Conservation (phyloP, 768 basidiomycete species). For the Inosperma sp. region DNA sequence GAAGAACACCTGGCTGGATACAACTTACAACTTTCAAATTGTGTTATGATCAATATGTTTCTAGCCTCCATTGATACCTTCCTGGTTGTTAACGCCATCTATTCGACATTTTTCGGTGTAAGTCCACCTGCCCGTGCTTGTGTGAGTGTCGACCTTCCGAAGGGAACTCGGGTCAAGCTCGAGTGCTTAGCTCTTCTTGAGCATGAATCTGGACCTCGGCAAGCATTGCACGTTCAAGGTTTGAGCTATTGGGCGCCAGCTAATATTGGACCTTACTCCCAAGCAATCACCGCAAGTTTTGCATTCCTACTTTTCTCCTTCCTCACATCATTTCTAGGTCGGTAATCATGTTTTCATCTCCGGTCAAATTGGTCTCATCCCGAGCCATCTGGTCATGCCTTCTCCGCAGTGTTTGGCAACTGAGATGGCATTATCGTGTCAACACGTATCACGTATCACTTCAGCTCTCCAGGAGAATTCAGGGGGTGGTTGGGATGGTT, state of each 20-base stretch:
- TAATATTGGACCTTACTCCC: conserved; percentile 98
- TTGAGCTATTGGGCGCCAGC: conserved; percentile 99
- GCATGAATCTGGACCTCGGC: conserved; percentile 40
- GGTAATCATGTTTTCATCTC: conserved; percentile 81
- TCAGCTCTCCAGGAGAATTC: conserved; percentile 51
- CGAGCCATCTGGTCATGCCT: conserved; percentile 66
- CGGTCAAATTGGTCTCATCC: conserved; percentile 91
- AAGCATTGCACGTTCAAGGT: conserved; percentile 89
- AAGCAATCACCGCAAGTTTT: conserved; percentile 68
- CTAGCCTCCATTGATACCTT: conserved; percentile 83
- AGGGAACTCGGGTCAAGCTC: conserved; percentile 52
- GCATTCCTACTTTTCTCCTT: background rate
- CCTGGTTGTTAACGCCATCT: conserved; percentile 68
- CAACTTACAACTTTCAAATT: conserved; percentile 50
- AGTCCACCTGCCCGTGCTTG: conserved; percentile 96
- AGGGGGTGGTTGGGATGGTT: conserved; percentile 57
- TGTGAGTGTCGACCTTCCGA: conserved; percentile 71
- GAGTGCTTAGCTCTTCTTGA: conserved; percentile 78
- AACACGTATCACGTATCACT: conserved; percentile 72
- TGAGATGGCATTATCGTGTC: conserved; percentile 72
- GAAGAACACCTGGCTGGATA: conserved; percentile 52
- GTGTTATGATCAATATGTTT: conserved; percentile 76
- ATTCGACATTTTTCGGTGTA: conserved; percentile 77
- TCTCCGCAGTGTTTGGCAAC: conserved; percentile 48
- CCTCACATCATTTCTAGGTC: conserved; percentile 41